These are phyloP conservation scores for Ophiostoma himal-ulmi DNA, from an alignment of 2,329 filamentous ascomycete species.

Conservation along the genomic window DNA sequence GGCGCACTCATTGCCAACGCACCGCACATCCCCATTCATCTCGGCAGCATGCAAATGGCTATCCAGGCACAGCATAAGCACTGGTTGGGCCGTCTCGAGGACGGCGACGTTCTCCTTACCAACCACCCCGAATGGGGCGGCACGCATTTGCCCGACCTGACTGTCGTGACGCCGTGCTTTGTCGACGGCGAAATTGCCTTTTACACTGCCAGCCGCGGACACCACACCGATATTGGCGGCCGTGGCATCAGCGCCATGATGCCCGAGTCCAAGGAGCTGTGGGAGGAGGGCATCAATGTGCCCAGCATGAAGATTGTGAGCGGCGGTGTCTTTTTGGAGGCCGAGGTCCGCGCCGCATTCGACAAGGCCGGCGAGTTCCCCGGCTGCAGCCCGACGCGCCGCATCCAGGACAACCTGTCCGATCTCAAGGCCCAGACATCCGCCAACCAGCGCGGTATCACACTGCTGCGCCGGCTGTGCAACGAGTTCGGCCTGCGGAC, in stretches of 20 bases:
- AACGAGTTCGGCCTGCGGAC: constrained; percentile 66
- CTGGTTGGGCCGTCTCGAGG: constrained; percentile 70
- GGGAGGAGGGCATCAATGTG: constrained; percentile 59
- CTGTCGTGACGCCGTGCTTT: constrained; percentile 72
- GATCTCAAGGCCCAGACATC: constrained; percentile 71
- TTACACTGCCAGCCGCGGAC: constrained; percentile 72
- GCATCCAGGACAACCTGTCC: constrained; percentile 67
- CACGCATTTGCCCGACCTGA: constrained; percentile 78
- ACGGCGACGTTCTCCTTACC: constrained; percentile 73
- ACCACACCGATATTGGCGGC: constrained; percentile 79
- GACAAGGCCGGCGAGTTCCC: constrained; percentile 60
- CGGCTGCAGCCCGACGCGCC: constrained; percentile 64
- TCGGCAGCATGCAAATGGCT: constrained; percentile 78
- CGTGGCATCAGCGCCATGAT: constrained; percentile 79
- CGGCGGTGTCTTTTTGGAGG: constrained; percentile 70
- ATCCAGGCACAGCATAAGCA: constrained; percentile 72
- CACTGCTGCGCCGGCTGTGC: constrained; percentile 64
- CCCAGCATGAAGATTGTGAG: constrained; percentile 65
- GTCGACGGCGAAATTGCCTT: constrained; percentile 66
- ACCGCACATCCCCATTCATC: constrained; percentile 72
- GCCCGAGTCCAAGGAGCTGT: constrained; percentile 60
- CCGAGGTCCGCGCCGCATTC: constrained; percentile 62
- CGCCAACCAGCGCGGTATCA: constrained; percentile 69
- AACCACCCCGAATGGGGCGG: constrained; percentile 57
- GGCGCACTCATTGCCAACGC: constrained; percentile 71